phyloP scores from a whole-genome alignment of 257 asterid genomes.

The Solanum etuberosum region DNA sequence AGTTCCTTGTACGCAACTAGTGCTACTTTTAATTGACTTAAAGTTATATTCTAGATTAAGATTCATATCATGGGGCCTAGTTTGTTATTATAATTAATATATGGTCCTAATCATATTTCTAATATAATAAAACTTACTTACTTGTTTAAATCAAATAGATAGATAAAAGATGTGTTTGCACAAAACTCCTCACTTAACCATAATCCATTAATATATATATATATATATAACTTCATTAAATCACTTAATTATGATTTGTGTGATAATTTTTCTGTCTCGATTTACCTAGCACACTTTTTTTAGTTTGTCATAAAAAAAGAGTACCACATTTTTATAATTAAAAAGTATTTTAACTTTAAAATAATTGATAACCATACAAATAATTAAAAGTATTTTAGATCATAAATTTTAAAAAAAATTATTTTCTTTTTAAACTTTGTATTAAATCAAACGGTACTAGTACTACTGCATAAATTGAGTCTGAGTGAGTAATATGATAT shows the following conservation, averaged over 20 bases:
- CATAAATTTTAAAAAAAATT: too few species aligned
- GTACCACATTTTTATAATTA: background rate
- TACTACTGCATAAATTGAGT: accelerated
- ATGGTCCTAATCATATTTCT: background rate
- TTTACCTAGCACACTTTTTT: too few species aligned
- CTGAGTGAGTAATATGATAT: too few species aligned
- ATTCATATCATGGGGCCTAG: background rate
- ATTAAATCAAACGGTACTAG: background rate
- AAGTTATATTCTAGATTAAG: background rate
- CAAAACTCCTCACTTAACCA: background rate
- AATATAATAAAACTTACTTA: background rate
- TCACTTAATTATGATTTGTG: background rate
- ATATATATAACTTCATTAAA: background rate
- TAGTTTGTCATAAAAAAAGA: background rate
- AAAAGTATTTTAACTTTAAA: too few species aligned
- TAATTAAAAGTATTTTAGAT: too few species aligned
- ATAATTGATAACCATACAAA: too few species aligned
- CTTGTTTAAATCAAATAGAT: background rate
- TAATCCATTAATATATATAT: background rate
- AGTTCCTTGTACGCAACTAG: background rate
- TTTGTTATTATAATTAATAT: background rate
- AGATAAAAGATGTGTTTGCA: background rate
- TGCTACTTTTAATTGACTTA: background rate
- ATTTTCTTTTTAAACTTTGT: too few species aligned
- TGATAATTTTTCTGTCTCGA: accelerated